A percentile compares a stretch with the other conserved stretches of the same genome.
Conservation (phyloP, 116 monocot genomes). For the Thalassia testudinum region DNA sequence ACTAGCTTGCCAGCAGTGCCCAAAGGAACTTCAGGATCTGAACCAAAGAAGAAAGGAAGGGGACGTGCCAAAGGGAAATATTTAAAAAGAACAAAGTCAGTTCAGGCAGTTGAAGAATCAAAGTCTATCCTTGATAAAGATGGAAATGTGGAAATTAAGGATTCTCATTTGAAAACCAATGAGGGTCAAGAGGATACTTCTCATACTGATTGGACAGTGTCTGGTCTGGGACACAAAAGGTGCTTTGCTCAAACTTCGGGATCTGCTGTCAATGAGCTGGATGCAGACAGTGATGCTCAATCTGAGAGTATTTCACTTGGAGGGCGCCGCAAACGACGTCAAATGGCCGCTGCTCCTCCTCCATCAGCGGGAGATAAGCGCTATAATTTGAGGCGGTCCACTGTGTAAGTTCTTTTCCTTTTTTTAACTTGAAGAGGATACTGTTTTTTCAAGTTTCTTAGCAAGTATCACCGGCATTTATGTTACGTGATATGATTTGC, state of each 20-base stretch:
- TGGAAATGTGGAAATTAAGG: slow-evolving; percentile 11
- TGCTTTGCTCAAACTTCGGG: slow-evolving; percentile 28
- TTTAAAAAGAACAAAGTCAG: slow-evolving; percentile 43
- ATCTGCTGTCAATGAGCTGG: slow-evolving; percentile 16
- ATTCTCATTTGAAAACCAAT: neutral
- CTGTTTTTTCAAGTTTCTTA: no score
- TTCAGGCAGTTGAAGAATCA: slow-evolving; percentile 69
- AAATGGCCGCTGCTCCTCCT: slow-evolving; percentile 14
- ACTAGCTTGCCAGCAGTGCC: slow-evolving; percentile 5
- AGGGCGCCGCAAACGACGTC: slow-evolving; percentile 54
- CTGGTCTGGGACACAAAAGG: slow-evolving; percentile 39
- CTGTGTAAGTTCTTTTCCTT: slow-evolving; percentile 33
- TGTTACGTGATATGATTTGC: no score
- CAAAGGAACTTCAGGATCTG: neutral
- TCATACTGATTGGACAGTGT: slow-evolving; percentile 12
- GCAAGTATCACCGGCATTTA: no score
- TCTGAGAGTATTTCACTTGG: slow-evolving; percentile 71
- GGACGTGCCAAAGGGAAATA: slow-evolving; percentile 9
- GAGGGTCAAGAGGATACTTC: slow-evolving; percentile 36
- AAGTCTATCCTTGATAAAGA: slow-evolving; percentile 38
- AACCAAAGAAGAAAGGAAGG: slow-evolving; percentile 2
- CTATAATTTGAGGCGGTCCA: slow-evolving; percentile 76
- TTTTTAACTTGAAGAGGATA: no score
- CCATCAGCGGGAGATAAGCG: slow-evolving; percentile 43
- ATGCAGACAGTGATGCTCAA: slow-evolving; percentile 48